A percentile compares a stretch with the other conserved stretches of the same genome.
Conservation (phyloP, 139 green algal species). For the Coelastrella sp. region DNA sequence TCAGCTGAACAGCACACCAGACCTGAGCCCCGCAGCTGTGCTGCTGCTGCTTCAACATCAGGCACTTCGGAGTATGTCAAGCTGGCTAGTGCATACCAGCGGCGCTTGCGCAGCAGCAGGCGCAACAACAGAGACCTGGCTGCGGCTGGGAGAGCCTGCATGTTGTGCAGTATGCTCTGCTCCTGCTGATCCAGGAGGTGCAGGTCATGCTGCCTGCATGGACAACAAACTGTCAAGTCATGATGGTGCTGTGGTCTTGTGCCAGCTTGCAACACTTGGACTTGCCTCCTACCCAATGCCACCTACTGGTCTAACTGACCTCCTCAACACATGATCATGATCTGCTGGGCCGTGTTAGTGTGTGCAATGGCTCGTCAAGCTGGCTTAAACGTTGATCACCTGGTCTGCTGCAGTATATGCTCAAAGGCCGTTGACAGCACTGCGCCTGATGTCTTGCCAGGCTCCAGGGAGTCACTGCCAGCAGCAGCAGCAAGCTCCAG, state of each 20-base stretch:
- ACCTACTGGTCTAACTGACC: too few relatives aligned
- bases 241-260: too few relatives aligned
- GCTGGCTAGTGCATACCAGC: constrained; percentile 61
- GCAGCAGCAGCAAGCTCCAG: constrained; percentile 26
- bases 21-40: constrained; percentile 39
- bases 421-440: constrained; percentile 34
- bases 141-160: constrained; percentile 50
- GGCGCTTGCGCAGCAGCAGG: constrained; percentile 69
- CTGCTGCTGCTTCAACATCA: constrained; percentile 42
- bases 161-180: constrained; percentile 45
- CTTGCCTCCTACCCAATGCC: too few relatives aligned
- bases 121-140: constrained; percentile 70
- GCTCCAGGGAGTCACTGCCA: constrained; percentile 13
- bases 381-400: not conserved
- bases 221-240: not conserved
- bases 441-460: not conserved
- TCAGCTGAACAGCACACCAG: not conserved
- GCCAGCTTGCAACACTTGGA: too few relatives aligned
- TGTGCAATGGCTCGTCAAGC: too few relatives aligned
- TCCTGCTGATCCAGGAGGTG: constrained; percentile 63
- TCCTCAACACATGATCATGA: too few relatives aligned
- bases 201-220: constrained; percentile 52
- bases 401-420: constrained; percentile 33
- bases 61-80: constrained; percentile 73
- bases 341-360: too few relatives aligned